Percentiles rank a stretch among this genome's conserved stretches.
Evolutionary conservation across 805 yeast species (phyloP).

Genomic region (Peterozyma toletana): DNA sequence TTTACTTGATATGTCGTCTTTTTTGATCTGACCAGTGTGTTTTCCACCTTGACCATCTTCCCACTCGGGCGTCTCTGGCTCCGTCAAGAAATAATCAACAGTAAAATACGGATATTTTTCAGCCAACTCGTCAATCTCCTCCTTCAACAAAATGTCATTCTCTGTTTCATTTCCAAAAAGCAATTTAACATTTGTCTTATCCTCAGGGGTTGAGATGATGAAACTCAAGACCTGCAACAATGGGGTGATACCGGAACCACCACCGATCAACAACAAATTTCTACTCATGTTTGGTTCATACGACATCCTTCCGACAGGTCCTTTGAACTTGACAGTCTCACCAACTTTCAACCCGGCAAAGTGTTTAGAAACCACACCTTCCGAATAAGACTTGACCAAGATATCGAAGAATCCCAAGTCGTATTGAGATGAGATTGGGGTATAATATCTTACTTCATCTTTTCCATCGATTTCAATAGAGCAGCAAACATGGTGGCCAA

Average conservation of each 20-base stretch:
- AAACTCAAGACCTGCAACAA: constrained; percentile 72
- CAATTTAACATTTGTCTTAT: constrained; percentile 51
- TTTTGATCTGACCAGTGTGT: constrained; percentile 47
- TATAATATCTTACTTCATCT: constrained; percentile 58
- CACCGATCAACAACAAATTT: constrained; percentile 66
- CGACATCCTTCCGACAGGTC: constrained; percentile 71
- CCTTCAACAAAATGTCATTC: constrained; percentile 66
- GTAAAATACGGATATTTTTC: constrained; percentile 54
- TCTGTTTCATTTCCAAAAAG: constrained; percentile 71
- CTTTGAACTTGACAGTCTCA: constrained; percentile 62
- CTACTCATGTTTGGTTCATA: constrained; percentile 52
- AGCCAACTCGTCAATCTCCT: constrained; percentile 66
- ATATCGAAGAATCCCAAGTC: constrained; percentile 74
- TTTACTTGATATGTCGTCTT: constrained; percentile 35
- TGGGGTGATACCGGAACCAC: constrained; percentile 90
- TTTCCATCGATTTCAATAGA: constrained; percentile 37
- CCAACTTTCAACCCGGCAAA: constrained; percentile 63
- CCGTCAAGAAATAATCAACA: constrained; percentile 50
- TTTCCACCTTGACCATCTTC: constrained; percentile 35
- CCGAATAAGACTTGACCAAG: constrained; percentile 66
- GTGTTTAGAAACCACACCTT: constrained; percentile 61
- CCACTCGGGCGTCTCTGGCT: constrained; percentile 44
- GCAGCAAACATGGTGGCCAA: constrained; percentile 72
- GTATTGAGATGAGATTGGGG: constrained; percentile 66
- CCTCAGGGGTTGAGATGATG: constrained; percentile 63